These are phyloP conservation scores for Bimuria novae-zelandiae DNA, from an alignment of 2,329 filamentous ascomycete species.

Conservation along the genomic window DNA sequence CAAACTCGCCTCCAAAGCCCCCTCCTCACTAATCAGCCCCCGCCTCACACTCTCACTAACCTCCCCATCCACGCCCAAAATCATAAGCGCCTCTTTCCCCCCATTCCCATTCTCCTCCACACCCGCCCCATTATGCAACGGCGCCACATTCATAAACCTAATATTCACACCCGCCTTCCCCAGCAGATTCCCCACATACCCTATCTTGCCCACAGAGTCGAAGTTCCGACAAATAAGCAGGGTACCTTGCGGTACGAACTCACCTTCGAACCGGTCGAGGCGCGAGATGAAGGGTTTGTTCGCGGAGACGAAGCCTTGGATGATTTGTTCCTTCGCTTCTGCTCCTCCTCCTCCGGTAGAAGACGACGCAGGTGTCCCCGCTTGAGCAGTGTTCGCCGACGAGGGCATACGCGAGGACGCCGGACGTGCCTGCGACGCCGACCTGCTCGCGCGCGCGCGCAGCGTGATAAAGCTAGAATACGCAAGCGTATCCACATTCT, in stretches of 20 bases:
- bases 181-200: constrained; percentile 72
- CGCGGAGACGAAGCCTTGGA: constrained; percentile 69
- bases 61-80: constrained; percentile 71
- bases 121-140: constrained; percentile 52
- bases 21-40: constrained; percentile 55
- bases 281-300: constrained; percentile 71
- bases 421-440: constrained; percentile 33
- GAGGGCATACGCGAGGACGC: constrained; percentile 33
- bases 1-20: constrained; percentile 57
- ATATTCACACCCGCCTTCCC: constrained; percentile 77
- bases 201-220: constrained; percentile 81
- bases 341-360: too few species aligned
- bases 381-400: too few species aligned
- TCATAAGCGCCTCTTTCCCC: constrained; percentile 77
- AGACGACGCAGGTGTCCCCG: too few species aligned
- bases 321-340: too few species aligned
- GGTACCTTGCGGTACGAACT: constrained; percentile 74
- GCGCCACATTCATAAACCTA: constrained; percentile 75
- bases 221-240: constrained; percentile 81
- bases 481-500: constrained; percentile 62
- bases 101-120: constrained; percentile 30
- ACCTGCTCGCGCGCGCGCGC: constrained; percentile 55
- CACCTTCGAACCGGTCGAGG: constrained; percentile 73
- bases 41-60: constrained; percentile 62
- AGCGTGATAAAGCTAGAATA: constrained; percentile 75